A percentile compares a stretch with the other conserved stretches of the same genome.
These are phyloP conservation scores for Tylopilus plumbeoviolaceoides DNA, from an alignment of 768 basidiomycete species.

Conservation along the genomic window DNA sequence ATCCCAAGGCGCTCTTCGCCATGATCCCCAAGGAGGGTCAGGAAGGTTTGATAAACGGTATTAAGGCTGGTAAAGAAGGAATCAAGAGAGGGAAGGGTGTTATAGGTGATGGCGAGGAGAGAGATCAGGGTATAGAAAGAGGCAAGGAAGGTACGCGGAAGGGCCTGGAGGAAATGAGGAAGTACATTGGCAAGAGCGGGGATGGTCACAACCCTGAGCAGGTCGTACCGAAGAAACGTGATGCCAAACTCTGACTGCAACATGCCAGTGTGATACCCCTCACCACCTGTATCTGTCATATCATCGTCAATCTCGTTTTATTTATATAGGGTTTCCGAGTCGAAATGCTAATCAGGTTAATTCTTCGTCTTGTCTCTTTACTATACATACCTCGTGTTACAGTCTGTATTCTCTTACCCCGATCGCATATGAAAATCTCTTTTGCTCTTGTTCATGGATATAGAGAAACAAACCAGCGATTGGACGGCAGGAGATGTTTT, in stretches of 20 bases:
- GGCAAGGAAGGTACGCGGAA: constrained; percentile 7
- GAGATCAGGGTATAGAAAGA: constrained; percentile 2
- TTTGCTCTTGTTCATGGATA: too few relatives aligned
- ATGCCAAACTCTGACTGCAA: constrained; percentile 22
- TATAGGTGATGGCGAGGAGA: neutral
- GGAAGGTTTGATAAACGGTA: constrained; percentile 1
- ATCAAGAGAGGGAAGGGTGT: neutral
- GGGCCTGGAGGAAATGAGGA: constrained; percentile 13
- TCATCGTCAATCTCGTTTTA: neutral
- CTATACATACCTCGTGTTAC: neutral
- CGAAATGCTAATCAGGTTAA: neutral
- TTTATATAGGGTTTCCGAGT: neutral
- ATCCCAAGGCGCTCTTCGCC: constrained; percentile 4
- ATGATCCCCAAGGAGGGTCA: constrained; percentile 10
- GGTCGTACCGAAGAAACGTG: constrained; percentile 8
- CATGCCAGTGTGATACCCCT: constrained; percentile 4
- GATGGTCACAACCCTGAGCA: constrained; percentile 12
- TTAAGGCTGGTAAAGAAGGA: constrained; percentile 5
- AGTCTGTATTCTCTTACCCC: neutral
- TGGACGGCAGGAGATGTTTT: too few relatives aligned
- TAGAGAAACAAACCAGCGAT: too few relatives aligned
- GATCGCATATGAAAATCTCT: neutral
- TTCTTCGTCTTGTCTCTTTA: neutral
- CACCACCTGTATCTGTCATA: neutral
- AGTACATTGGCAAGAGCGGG: constrained; percentile 1